Base-by-base conservation (phyloP, 2,329 filamentous ascomycete genomes). In the Atkinsonella hypoxylon region DNA sequence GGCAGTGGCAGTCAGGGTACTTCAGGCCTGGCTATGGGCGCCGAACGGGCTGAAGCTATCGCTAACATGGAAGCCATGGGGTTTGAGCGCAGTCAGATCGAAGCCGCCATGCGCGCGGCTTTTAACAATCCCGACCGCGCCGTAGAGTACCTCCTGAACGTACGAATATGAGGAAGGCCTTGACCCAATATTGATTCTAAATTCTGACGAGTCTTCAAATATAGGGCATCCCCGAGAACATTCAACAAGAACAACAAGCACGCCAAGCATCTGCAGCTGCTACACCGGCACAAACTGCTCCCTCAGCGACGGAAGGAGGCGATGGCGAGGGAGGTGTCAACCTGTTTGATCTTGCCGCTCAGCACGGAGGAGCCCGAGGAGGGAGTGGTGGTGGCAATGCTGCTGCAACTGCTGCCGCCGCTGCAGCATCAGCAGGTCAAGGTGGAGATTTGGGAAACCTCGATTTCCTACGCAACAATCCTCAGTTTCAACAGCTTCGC, bases 1-100 rank as follows among this genome's bases (percentile, higher is more conserved):
- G 52, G 59, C 18, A 64, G 70, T 42, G 67, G 68, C 43, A 71
- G 76, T 15, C 66, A 72, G 32, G 62, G 70, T 69, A 80, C 87
- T 22, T 91, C 86, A 31, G 82, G 87, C n/a, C 78, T 97, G 64
- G 82, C 89, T 18, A 84, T 95, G 72, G 93, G 93, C 49, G 76
- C 83, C 54, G 85, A 91, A 67, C 83, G 89, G 58, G 81, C 87
- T 55, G 82, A 83, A 58, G 89, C 89, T 38, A 85, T 97, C 62
- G 78, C 85, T 46, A 89, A 90, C 65, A 95, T 98, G 89, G 90
- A 95, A 71, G 85, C 85, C 57, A 98, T 98, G 93, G 93, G 93
- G 9, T 98, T 98, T 59, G 81, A 87, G 62, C 80, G 90, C 62
- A 74, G 81, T 48, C 86, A 95, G 64, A 95, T 96, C 58, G 89